A percentile compares a stretch with the other conserved stretches of the same genome.
These are phyloP conservation scores for Cladosporium halotolerans DNA, from an alignment of 2,329 filamentous ascomycete species.

Conservation along the genomic window DNA sequence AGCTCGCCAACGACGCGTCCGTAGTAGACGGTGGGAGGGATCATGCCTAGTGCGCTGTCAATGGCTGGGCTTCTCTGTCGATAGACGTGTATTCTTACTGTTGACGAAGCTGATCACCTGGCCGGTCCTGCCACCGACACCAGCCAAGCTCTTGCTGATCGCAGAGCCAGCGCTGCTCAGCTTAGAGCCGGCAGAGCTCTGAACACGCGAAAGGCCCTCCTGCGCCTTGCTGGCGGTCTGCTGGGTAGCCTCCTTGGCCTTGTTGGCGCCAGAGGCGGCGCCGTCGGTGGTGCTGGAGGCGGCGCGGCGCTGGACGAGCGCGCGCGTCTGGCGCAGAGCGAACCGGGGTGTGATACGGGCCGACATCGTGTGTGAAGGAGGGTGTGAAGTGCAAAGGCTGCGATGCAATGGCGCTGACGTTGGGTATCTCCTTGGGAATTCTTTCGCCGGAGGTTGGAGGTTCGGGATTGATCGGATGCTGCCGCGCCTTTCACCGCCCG, in stretches of 20 bases:
- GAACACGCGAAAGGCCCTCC: constrained; percentile 75
- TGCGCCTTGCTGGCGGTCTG: constrained; percentile 57
- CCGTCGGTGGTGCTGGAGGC: constrained; percentile 45
- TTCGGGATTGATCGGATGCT: background rate
- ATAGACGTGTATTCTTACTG: constrained; percentile 54
- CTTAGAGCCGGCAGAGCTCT: constrained; percentile 71
- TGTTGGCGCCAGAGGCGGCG: constrained; percentile 33
- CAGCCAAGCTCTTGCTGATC: constrained; percentile 60
- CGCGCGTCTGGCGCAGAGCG: constrained; percentile 39
- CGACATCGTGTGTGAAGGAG: constrained; percentile 36
- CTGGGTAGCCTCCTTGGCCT: constrained; percentile 40
- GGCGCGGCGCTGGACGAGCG: constrained; percentile 41
- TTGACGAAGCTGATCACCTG: constrained; percentile 72
- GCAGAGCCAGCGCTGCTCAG: constrained; percentile 66
- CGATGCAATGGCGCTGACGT: constrained; percentile 15
- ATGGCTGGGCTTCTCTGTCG: background rate
- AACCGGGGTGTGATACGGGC: constrained; percentile 41
- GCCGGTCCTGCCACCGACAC: constrained; percentile 78
- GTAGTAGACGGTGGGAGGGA: constrained; percentile 87
- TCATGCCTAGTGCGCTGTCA: constrained; percentile 55
- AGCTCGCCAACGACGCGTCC: constrained; percentile 82
- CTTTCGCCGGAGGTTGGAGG: constrained; percentile 6
- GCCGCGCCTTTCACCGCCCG: constrained; percentile 3
- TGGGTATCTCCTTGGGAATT: constrained; percentile 14
- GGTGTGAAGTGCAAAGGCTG: constrained; percentile 14